These are phyloP conservation scores for Fistulifera solaris DNA, from an alignment of 108 stramenopile species.

Conservation along the genomic window DNA sequence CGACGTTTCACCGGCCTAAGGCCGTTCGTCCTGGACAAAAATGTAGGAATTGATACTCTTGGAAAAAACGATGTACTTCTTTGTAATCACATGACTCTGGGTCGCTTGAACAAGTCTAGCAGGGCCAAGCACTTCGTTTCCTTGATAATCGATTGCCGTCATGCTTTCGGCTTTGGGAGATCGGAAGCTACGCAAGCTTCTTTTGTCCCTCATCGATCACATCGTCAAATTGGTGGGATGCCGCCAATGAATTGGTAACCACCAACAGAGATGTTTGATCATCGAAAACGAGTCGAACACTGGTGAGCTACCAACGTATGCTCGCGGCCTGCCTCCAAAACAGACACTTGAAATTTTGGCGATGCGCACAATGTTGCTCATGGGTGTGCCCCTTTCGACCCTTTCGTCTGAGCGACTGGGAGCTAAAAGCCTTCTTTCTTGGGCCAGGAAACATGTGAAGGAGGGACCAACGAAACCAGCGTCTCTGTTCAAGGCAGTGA, in stretches of 20 bases:
- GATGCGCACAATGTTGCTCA: constrained; percentile 15
- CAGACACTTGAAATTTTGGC: constrained; percentile 21
- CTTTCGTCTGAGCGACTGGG: not conserved
- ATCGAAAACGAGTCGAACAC: no score
- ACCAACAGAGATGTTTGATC: no score
- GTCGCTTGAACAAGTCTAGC: no score
- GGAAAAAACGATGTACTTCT: not conserved
- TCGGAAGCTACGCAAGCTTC: constrained; percentile 4
- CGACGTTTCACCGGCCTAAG: constrained; percentile 31
- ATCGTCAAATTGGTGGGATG: constrained; percentile 28
- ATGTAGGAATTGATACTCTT: no score
- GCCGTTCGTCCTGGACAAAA: constrained; percentile 10
- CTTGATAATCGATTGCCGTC: constrained; percentile 25
- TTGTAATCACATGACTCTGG: no score
- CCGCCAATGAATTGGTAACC: constrained; percentile 6
- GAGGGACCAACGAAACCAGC: not conserved
- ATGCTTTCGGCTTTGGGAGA: constrained; percentile 11
- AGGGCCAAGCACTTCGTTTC: no score
- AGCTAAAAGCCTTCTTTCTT: not conserved
- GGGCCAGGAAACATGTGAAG: constrained; percentile 6
- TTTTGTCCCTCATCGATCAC: not conserved
- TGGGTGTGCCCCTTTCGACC: not conserved
- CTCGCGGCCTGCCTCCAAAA: no score
- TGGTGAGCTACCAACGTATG: no score
- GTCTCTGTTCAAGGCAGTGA: constrained; percentile 4